Percentiles rank a stretch among this genome's conserved stretches.
Evolutionary conservation across 805 yeast genomes (phyloP).

Genomic region (Scheffersomyces lignosus): DNA sequence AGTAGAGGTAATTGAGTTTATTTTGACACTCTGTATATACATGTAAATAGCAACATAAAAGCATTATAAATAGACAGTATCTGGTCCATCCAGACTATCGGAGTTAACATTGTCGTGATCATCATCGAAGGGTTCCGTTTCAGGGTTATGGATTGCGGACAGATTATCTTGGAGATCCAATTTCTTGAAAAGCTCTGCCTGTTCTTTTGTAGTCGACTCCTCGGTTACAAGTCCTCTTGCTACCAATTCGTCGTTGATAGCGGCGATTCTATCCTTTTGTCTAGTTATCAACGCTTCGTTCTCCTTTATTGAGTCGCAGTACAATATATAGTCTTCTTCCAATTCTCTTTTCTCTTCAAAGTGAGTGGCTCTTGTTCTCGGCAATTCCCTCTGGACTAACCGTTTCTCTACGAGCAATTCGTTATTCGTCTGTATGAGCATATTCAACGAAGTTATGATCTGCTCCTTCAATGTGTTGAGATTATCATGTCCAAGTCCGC

Average conservation of each 20-base stretch:
- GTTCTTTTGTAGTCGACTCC: no score
- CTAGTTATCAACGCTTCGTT: constrained; percentile 55
- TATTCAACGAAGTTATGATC: constrained; percentile 38
- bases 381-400: constrained; percentile 7
- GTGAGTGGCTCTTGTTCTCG: no score
- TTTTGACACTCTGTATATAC: constrained; percentile 5
- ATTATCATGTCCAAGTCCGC: constrained; percentile 50
- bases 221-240: constrained; percentile 34
- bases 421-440: constrained; percentile 52
- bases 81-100: background rate
- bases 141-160: no score
- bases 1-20: no score
- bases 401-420: constrained; percentile 45
- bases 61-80: constrained; percentile 4
- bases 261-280: constrained; percentile 47
- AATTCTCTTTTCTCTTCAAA: constrained; percentile 27
- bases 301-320: constrained; percentile 55
- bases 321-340: constrained; percentile 50
- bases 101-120: no score
- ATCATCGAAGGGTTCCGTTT: no score
- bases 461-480: constrained; percentile 12
- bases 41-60: constrained; percentile 1
- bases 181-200: no score
- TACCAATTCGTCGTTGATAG: constrained; percentile 48
- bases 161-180: no score